Base-by-base conservation (phyloP, 2,329 filamentous ascomycete genomes). In the Cercospora sp. region DNA sequence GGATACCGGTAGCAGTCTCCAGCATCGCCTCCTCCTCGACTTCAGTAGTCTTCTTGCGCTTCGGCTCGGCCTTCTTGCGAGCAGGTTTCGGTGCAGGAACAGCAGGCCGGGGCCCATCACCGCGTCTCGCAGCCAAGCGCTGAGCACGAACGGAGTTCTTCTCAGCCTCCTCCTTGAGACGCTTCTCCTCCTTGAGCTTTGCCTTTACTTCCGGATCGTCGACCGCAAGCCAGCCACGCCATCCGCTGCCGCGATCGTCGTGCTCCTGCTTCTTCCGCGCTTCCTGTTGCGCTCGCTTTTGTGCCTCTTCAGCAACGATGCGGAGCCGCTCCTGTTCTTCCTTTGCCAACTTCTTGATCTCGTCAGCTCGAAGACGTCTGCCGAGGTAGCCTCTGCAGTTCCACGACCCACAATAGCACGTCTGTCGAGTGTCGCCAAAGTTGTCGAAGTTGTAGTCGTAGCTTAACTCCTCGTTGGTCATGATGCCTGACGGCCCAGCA, bases 391-490 rank as follows among this genome's bases (percentile, higher is more conserved):
- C 89, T 70, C 88, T 85, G 74, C 88, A 91, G 40, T 83, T 85
- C 8, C 81, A 76, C 8, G 87, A 83, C 32, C 88, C 88, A 74
- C 88, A 91, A 66, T 85, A 85, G 75, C 88, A 91, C 70, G 84
- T 78, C 76, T 90, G 88, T 45, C 66, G 69, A 18, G 66, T 71
- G 18, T 75, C 72, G 21, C 76, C 76, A 37, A 78, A 78, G 60
- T 77, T 78, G 70, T 90, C 87, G 72, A 91, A 91, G 73, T 91
- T 91, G 79, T 91, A 91, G 84, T 99, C 95, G 79, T 99, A 99
- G 0, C 94, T 98, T 69, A 99, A 84, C 81, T 99, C 95, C 71
- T 98, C 93, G 26, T 95, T 95, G 10, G 94, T 97, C 89, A 91
- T 91, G 78, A 99, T 94, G 13, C 93, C 93, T 59, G 86, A 85